phyloP scores from a whole-genome alignment of 225 moss, liverwort and hornwort genomes.

The Pleurozium schreberi region DNA sequence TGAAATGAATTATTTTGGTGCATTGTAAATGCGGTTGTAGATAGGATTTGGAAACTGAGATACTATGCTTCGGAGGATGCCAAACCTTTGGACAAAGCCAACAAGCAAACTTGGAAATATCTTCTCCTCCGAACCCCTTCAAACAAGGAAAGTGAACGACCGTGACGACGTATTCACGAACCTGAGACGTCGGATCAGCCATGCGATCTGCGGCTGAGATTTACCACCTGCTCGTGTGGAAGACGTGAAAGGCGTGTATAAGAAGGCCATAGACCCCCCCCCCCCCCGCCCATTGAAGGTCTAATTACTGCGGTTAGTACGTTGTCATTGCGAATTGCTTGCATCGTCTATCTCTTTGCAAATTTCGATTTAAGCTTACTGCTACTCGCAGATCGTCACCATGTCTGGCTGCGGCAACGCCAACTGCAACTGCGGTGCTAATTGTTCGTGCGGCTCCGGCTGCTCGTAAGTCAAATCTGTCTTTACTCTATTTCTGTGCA shows the following conservation, averaged over 20 bases:
- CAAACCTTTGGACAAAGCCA: neutral
- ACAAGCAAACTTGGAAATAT: neutral
- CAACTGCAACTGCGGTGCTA: conserved; percentile 1
- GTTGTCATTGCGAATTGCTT: neutral
- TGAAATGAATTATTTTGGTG: too few species aligned
- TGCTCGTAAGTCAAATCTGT: conserved; percentile 10
- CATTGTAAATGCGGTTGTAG: too few species aligned
- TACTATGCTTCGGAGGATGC: too few species aligned
- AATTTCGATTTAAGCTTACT: neutral
- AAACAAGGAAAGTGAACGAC: neutral
- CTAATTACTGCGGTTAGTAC: neutral
- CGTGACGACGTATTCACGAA: neutral
- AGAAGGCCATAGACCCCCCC: neutral
- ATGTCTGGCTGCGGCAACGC: conserved; percentile 45
- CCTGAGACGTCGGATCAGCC: neutral
- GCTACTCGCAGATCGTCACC: neutral
- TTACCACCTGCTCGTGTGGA: neutral
- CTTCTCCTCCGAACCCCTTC: neutral
- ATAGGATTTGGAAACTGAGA: too few species aligned
- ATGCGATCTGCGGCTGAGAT: neutral
- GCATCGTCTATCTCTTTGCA: neutral
- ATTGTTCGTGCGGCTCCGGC: conserved; percentile 27
- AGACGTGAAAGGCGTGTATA: neutral
- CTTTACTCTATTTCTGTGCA: neutral
- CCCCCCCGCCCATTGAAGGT: too few species aligned